Base-by-base conservation (phyloP, 2,329 filamentous ascomycete species). In the Claviceps paspali region DNA sequence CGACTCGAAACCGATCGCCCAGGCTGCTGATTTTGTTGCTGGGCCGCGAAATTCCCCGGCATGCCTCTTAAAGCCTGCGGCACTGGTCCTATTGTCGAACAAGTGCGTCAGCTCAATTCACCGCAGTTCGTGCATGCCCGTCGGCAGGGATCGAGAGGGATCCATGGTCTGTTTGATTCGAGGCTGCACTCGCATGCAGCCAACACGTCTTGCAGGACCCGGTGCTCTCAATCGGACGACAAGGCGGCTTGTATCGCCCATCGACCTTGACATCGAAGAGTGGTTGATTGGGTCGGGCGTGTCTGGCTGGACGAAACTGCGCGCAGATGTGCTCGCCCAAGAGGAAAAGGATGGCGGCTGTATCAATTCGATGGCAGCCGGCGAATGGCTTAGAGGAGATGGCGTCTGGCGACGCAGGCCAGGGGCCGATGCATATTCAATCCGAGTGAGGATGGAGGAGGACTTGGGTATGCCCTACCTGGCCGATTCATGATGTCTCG, bases 11-110 rank as follows among this genome's bases (percentile, higher is more conserved):
- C 67, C 44, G 63, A 61, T 52, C 75, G 66, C 38, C 62, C 68
- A 46, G 46, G 51, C 43, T 60, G 60, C 44, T 75, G 73, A 40
- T 65, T 65, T 55, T 73, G 71, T 55, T 72, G 73, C 48, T 74
- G 72, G 48, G 63, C 63, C 46, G 64, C 66, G 53, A 76, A 79
- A 44, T 68, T 69, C 49, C 64, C 65, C 38, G 73, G 73, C 59
- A 79, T 67, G 49, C 72, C 70, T 48, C 74, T 70, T 49, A 79
- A 55, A 50, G 70, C 64, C 59, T 76, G 75, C 48, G 72, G 73
- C 61, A 72, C 67, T 51, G 69, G 64, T 59, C 69, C 70, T 74
- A 54, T 43, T 38, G 38, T 49, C 39, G 33, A 41, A 43, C 36
- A 43, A 36, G 41, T 41, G 44, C 35, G 51, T 56, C 50, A 56